Evolutionary conservation across 306 rosid species (phyloP).

Genomic region (Pyrus bretschneideri): DNA sequence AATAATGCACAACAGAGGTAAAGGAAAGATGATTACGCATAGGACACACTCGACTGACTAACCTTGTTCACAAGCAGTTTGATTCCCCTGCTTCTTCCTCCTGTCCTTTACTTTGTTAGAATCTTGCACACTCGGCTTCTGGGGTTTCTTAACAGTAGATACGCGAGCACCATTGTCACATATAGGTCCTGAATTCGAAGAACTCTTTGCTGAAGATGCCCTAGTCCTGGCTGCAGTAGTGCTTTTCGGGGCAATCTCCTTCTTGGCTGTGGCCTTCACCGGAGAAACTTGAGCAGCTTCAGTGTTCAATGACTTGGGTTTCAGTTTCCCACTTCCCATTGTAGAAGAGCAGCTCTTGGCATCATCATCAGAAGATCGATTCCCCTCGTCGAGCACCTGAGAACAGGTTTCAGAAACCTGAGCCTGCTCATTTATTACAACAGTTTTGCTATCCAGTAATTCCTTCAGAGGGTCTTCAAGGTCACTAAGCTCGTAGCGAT

Average conservation of each 20-base stretch:
- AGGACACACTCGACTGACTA: not conserved
- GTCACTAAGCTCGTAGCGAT: slow-evolving; percentile 46
- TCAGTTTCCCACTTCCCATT: slow-evolving; percentile 36
- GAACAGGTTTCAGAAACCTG: slow-evolving; percentile 60
- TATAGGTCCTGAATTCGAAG: slow-evolving; percentile 36
- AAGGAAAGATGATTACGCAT: not conserved
- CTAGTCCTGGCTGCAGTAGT: slow-evolving; percentile 30
- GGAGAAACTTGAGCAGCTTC: slow-evolving; percentile 40
- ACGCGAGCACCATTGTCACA: slow-evolving; percentile 25
- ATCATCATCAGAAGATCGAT: slow-evolving; percentile 69
- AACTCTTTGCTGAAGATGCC: slow-evolving; percentile 30
- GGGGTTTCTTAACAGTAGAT: slow-evolving; percentile 33
- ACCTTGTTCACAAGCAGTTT: slow-evolving; percentile 39
- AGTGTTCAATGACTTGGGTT: slow-evolving; percentile 45
- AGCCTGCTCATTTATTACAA: slow-evolving; percentile 41
- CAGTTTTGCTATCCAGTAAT: slow-evolving; percentile 41
- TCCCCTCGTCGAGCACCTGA: slow-evolving; percentile 56
- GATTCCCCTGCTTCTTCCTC: slow-evolving; percentile 38
- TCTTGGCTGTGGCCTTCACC: slow-evolving; percentile 33
- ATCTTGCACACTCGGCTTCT: slow-evolving; percentile 46
- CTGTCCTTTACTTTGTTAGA: slow-evolving; percentile 32
- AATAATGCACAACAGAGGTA: not conserved
- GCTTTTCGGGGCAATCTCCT: slow-evolving; percentile 29
- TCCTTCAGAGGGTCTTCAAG: slow-evolving; percentile 48
- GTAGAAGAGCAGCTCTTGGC: slow-evolving; percentile 47